phyloP scores from a whole-genome alignment of 2,329 filamentous ascomycete species.

The Pseudocercospora crystallina region DNA sequence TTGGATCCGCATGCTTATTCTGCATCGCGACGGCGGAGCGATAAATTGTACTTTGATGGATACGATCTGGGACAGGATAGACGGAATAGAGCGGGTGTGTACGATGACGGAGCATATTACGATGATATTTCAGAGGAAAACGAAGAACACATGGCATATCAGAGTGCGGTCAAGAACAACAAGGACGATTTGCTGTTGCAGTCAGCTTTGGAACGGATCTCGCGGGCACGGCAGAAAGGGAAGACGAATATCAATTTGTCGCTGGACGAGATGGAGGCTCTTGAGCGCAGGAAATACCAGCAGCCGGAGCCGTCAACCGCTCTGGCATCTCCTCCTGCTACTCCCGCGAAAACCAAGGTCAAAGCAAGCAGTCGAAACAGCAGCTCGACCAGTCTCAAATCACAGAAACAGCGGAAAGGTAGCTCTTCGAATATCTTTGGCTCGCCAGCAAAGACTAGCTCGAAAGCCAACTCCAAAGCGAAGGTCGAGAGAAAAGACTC shows the following conservation, averaged over 20 bases:
- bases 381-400: slow-evolving; percentile 38
- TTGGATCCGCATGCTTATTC: slow-evolving; percentile 42
- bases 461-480: slow-evolving; percentile 33
- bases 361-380: slow-evolving; percentile 35
- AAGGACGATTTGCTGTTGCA: slow-evolving; percentile 75
- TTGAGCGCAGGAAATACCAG: slow-evolving; percentile 55
- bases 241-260: slow-evolving; percentile 77
- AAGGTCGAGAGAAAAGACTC: slow-evolving; percentile 25
- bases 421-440: slow-evolving; percentile 33
- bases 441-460: slow-evolving; percentile 36
- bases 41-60: slow-evolving; percentile 51
- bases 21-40: slow-evolving; percentile 30
- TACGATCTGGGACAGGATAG: slow-evolving; percentile 45
- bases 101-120: slow-evolving; percentile 49
- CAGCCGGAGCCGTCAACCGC: slow-evolving; percentile 29
- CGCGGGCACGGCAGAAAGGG: slow-evolving; percentile 72
- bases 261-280: slow-evolving; percentile 74
- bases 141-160: slow-evolving; percentile 43
- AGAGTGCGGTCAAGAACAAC: slow-evolving; percentile 60
- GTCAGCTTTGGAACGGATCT: slow-evolving; percentile 76
- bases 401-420: slow-evolving; percentile 36
- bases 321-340: slow-evolving; percentile 33
- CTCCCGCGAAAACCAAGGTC: slow-evolving; percentile 30
- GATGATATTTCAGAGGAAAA: slow-evolving; percentile 54
- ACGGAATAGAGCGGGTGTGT: slow-evolving; percentile 41